Evolutionary conservation across 2,329 filamentous ascomycete species (phyloP).

Genomic region (Alternaria atra): DNA sequence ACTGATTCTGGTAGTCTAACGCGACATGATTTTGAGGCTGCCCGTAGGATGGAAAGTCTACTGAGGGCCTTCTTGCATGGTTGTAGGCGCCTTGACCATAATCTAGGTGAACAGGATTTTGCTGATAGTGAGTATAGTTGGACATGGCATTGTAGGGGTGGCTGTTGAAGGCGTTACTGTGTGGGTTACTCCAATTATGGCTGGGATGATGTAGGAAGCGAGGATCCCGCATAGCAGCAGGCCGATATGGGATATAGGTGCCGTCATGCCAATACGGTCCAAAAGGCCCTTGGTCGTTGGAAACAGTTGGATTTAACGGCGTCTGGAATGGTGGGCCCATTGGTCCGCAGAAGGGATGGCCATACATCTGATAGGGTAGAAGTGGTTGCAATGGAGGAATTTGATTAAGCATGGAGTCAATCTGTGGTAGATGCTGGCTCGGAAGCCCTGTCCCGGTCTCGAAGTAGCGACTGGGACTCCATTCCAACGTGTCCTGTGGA

Average conservation of each 20-base stretch:
- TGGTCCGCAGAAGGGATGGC: conserved; percentile 41
- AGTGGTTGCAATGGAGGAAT: conserved; percentile 63
- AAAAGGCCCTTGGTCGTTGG: conserved; percentile 52
- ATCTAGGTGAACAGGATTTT: conserved; percentile 36
- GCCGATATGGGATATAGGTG: conserved; percentile 52
- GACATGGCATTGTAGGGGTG: conserved; percentile 39
- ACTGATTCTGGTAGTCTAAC: conserved; percentile 40
- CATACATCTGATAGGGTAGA: conserved; percentile 61
- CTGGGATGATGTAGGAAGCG: conserved; percentile 46
- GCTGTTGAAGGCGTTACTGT: conserved; percentile 38
- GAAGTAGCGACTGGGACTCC: conserved; percentile 50
- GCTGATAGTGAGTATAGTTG: conserved; percentile 37
- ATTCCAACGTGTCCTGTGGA: conserved; percentile 40
- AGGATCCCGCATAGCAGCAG: conserved; percentile 53
- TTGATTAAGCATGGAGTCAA: conserved; percentile 70
- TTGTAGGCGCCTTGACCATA: conserved; percentile 37
- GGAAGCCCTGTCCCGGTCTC: conserved; percentile 46
- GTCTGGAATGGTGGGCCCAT: conserved; percentile 48
- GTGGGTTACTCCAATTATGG: conserved; percentile 44
- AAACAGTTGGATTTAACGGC: conserved; percentile 50
- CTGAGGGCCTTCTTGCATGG: conserved; percentile 28
- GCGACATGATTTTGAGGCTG: conserved; percentile 35
- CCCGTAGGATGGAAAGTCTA: conserved; percentile 39
- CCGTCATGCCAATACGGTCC: conserved; percentile 55
- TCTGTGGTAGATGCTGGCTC: conserved; percentile 59